Percentiles rank a stretch among this genome's conserved stretches.
phyloP scores from a whole-genome alignment of 441 rosid genomes.

The Manihot esculenta region DNA sequence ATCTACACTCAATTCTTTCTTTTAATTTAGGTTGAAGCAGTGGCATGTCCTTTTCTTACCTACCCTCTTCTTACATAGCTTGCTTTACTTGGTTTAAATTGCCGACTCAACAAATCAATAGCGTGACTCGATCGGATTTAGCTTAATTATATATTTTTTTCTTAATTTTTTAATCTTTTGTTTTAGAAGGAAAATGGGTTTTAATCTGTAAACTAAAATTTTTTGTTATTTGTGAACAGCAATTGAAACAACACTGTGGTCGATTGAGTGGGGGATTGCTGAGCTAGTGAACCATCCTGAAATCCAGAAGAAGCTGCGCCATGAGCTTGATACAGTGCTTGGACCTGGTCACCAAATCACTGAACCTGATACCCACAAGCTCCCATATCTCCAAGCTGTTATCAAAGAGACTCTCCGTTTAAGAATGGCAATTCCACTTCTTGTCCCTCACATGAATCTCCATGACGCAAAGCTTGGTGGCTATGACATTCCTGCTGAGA shows the following conservation, averaged over 20 bases:
- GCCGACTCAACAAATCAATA: too few species aligned
- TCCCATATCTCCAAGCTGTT: slow-evolving; percentile 90
- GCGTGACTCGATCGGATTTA: too few species aligned
- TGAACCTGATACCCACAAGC: slow-evolving; percentile 70
- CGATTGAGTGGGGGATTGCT: slow-evolving; percentile 92
- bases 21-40: background rate
- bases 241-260: slow-evolving; percentile 90
- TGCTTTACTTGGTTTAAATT: too few species aligned
- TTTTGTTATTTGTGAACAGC: slow-evolving; percentile 43
- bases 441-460: slow-evolving; percentile 98
- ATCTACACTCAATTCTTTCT: background rate
- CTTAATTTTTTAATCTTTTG: background rate
- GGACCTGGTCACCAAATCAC: slow-evolving; percentile 73
- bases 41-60: background rate
- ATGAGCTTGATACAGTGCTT: slow-evolving; percentile 72
- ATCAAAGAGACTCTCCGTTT: slow-evolving; percentile 85
- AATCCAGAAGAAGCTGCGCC: slow-evolving; percentile 66
- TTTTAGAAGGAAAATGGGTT: background rate
- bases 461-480: slow-evolving; percentile 82
- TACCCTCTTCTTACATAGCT: background rate
- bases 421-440: slow-evolving; percentile 95
- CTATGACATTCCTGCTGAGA: slow-evolving; percentile 88
- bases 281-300: slow-evolving; percentile 91
- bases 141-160: too few species aligned
- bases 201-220: background rate